phyloP scores from a whole-genome alignment of 2,329 filamentous ascomycete genomes.

The Penicillium palitans region DNA sequence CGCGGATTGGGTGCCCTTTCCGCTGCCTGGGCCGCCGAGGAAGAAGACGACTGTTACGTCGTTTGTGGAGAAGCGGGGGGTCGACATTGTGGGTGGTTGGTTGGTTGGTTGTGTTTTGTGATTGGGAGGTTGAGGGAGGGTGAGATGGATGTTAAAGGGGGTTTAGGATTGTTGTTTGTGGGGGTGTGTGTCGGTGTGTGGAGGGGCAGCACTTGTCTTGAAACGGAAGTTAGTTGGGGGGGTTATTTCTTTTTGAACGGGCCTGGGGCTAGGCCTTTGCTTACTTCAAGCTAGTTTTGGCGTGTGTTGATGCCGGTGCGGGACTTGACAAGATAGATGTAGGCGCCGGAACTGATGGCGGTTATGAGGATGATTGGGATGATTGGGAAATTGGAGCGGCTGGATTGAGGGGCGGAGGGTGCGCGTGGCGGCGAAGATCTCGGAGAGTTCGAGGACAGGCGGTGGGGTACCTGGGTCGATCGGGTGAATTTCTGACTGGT shows the following conservation, averaged over 20 bases:
- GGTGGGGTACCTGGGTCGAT: conserved; percentile 18
- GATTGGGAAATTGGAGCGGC: conserved; percentile 42
- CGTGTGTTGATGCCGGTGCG: conserved; percentile 36
- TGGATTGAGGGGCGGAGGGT: conserved; percentile 29
- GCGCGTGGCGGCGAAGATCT: conserved; percentile 15
- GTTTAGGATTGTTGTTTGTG: conserved; percentile 46
- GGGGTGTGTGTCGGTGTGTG: conserved; percentile 39
- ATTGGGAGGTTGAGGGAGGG: neutral
- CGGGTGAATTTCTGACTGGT: conserved; percentile 8
- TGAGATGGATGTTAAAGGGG: neutral
- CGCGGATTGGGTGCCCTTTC: conserved; percentile 94
- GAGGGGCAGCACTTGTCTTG: conserved; percentile 31
- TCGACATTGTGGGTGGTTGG: conserved; percentile 36
- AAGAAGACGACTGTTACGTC: conserved; percentile 94
- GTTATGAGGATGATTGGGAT: conserved; percentile 48
- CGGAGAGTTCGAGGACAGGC: conserved; percentile 21
- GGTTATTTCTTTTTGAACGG: neutral
- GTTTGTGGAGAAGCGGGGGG: conserved; percentile 72
- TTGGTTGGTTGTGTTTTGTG: neutral
- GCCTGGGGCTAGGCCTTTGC: neutral
- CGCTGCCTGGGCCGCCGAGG: conserved; percentile 90
- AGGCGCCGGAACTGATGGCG: conserved; percentile 51
- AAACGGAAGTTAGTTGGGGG: conserved; percentile 6
- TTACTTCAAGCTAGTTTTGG: conserved; percentile 14
- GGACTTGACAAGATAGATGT: conserved; percentile 53